Conservation (phyloP, 1,284 basidiomycete species). For the Malassezia sp. region DNA sequence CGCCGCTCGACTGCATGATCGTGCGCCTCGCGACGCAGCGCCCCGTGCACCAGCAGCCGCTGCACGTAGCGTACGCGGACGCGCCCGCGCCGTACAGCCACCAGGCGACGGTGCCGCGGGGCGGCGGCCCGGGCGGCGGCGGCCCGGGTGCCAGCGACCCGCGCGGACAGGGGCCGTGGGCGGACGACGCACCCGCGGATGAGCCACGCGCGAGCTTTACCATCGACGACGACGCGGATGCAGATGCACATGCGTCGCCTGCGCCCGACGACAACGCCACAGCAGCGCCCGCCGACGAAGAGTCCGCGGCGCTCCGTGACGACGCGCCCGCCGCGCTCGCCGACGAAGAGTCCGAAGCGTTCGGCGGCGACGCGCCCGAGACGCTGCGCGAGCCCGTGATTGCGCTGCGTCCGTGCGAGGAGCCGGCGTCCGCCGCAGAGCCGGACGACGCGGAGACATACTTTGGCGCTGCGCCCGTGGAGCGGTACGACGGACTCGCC, state of each 20-base stretch:
- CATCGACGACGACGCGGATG: constrained; percentile 33
- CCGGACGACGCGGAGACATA: constrained; percentile 30
- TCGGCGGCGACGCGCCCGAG: background rate
- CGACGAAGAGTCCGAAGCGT: constrained; percentile 1
- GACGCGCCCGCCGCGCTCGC: background rate
- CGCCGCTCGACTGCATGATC: constrained; percentile 40
- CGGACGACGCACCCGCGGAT: constrained; percentile 19
- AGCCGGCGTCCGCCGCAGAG: constrained; percentile 19
- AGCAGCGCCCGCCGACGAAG: constrained; percentile 1
- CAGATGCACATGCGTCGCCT: constrained; percentile 11
- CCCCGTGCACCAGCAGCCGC: constrained; percentile 35
- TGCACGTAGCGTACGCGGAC: constrained; percentile 36
- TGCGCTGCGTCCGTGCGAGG: constrained; percentile 36
- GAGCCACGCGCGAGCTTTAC: constrained; percentile 26
- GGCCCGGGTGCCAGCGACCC: constrained; percentile 15
- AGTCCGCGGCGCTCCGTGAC: background rate
- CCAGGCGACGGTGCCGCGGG: constrained; percentile 26
- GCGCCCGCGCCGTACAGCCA: constrained; percentile 27
- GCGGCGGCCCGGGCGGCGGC: constrained; percentile 19
- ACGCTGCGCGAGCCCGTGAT: constrained; percentile 36
- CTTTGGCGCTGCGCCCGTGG: constrained; percentile 38
- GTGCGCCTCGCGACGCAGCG: constrained; percentile 37
- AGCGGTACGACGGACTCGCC: constrained; percentile 31
- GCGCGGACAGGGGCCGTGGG: constrained; percentile 5
- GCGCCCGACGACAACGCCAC: background rate